Percentiles rank a stretch among this genome's conserved stretches.
Evolutionary conservation across 179 eudicot genomes (phyloP).

Genomic region (Carnegiea gigantea): DNA sequence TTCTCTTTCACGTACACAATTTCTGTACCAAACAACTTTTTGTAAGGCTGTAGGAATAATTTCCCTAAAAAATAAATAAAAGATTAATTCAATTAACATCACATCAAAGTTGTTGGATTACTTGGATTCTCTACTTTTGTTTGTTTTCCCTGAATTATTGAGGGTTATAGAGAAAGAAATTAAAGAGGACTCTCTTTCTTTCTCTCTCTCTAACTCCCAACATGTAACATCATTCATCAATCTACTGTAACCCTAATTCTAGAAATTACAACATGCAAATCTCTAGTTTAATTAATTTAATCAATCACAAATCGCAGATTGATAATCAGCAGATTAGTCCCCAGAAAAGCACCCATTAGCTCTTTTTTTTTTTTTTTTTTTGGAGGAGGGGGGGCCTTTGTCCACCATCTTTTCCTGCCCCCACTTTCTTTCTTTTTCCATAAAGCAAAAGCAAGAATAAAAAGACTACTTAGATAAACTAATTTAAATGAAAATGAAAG

Average conservation of each 20-base stretch:
- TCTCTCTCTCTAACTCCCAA: background rate
- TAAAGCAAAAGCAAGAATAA: conserved; percentile 70
- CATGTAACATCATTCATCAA: conserved; percentile 13
- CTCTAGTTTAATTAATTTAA: background rate
- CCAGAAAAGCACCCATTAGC: conserved; percentile 31
- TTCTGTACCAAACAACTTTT: conserved; percentile 15
- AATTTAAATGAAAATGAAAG: conserved; percentile 24
- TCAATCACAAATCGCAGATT: conserved; percentile 25
- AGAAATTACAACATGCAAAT: conserved; percentile 12
- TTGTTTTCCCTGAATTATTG: conserved; percentile 45
- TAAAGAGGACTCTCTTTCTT: background rate
- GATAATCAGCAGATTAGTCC: conserved; percentile 24
- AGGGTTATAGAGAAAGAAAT: conserved; percentile 5
- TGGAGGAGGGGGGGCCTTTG: conserved; percentile 31
- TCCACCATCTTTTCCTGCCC: conserved; percentile 53
- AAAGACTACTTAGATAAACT: conserved; percentile 34
- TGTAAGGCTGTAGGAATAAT: conserved; percentile 29
- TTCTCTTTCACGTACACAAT: background rate
- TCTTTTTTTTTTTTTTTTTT: conserved; percentile 26
- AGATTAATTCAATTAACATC: conserved; percentile 10
- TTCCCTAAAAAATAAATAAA: conserved; percentile 1
- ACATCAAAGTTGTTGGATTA: conserved; percentile 49
- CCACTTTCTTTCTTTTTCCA: conserved; percentile 42
- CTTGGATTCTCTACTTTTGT: conserved; percentile 46
- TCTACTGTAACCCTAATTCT: conserved; percentile 32